Conservation (phyloP, 129 eudicot species). For the Lactuca sativa region DNA sequence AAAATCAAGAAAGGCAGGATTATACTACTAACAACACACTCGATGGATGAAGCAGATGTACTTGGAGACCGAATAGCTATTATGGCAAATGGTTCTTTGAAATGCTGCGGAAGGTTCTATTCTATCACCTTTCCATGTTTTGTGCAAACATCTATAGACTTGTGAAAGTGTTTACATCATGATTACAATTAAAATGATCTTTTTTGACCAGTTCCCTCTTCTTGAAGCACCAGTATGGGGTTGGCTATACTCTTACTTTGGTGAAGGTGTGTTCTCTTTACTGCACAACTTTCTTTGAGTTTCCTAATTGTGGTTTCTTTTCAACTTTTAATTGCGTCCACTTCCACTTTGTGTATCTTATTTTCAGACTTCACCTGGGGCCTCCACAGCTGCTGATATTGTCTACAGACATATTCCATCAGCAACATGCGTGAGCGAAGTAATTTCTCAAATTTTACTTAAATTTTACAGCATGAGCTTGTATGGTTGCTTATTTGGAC, state of each 20-base stretch:
- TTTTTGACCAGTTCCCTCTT: slow-evolving; percentile 73
- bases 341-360: slow-evolving; percentile 19
- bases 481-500: slow-evolving; percentile 1
- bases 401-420: slow-evolving; percentile 89
- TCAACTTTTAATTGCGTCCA: slow-evolving; percentile 1
- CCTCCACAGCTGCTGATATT: slow-evolving; percentile 80
- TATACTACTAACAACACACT: slow-evolving; percentile 91
- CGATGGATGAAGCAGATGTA: slow-evolving; percentile 99
- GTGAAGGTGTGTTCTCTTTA: slow-evolving; percentile 68
- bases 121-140: slow-evolving; percentile 21
- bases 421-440: slow-evolving; percentile 94
- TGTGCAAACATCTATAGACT: neutral
- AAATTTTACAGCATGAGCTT: slow-evolving; percentile 11
- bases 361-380: slow-evolving; percentile 76
- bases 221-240: slow-evolving; percentile 98
- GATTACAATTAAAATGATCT: slow-evolving; percentile 9
- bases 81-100: slow-evolving; percentile 97
- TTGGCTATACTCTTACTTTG: slow-evolving; percentile 98
- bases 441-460: slow-evolving; percentile 36
- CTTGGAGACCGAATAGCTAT: slow-evolving; percentile 99
- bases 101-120: slow-evolving; percentile 93
- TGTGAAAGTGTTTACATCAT: neutral
- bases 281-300: slow-evolving; percentile 9
- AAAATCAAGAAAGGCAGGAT: slow-evolving; percentile 89
- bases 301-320: slow-evolving; percentile 1